phyloP scores from a whole-genome alignment of 768 basidiomycete species.

The Lactarius sp. region DNA sequence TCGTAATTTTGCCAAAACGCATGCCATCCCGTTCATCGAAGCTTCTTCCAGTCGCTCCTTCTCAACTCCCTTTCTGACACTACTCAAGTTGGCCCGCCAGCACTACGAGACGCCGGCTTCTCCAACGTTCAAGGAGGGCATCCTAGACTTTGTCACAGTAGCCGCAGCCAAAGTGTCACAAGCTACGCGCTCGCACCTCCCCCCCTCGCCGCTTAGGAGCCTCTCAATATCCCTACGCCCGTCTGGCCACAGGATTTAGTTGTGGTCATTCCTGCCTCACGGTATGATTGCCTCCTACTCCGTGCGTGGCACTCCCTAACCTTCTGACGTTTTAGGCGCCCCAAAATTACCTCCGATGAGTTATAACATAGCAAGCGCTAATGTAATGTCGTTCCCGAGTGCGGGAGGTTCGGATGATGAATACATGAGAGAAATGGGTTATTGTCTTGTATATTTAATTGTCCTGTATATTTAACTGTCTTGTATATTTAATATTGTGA shows the following conservation, averaged over 20 bases:
- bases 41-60: background rate
- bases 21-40: slow-evolving; percentile 13
- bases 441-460: background rate
- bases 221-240: background rate
- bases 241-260: background rate
- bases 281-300: background rate
- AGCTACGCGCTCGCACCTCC: background rate
- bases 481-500: background rate
- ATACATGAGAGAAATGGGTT: background rate
- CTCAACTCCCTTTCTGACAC: slow-evolving; percentile 3
- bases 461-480: too few relatives aligned
- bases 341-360: background rate
- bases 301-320: background rate
- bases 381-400: background rate
- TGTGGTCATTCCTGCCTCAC: background rate
- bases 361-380: background rate
- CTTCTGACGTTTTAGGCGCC: slow-evolving; percentile 4
- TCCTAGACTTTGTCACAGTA: slow-evolving; percentile 18
- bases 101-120: slow-evolving; percentile 1
- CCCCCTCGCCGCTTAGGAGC: background rate
- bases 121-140: slow-evolving; percentile 2
- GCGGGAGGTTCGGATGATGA: background rate
- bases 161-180: slow-evolving; percentile 15
- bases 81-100: slow-evolving; percentile 10
- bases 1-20: slow-evolving; percentile 2